A percentile compares a stretch with the other conserved stretches of the same genome.
phyloP scores from a whole-genome alignment of 768 basidiomycete genomes.

The Leccinum arenicola region DNA sequence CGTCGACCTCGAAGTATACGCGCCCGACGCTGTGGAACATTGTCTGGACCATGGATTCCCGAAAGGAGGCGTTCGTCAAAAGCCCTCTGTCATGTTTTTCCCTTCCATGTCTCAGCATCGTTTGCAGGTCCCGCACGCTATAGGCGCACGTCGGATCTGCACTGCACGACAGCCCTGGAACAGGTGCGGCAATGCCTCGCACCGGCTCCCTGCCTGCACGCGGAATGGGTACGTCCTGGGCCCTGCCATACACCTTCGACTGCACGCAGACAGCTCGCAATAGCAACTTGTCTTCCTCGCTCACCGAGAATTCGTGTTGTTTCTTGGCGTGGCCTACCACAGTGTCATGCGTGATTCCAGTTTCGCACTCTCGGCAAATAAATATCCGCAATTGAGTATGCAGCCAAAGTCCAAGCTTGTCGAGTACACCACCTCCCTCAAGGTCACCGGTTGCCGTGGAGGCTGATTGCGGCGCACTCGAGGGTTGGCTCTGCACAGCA shows the following conservation, averaged over 20 bases:
- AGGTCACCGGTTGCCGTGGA: neutral
- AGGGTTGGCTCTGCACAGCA: too few species aligned
- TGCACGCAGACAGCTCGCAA: neutral
- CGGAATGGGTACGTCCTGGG: neutral
- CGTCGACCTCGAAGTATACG: conserved; percentile 4
- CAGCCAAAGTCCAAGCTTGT: neutral
- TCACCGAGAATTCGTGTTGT: neutral
- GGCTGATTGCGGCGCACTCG: too few species aligned
- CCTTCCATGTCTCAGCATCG: neutral
- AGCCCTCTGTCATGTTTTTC: neutral
- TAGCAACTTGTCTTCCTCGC: neutral
- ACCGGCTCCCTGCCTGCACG: neutral
- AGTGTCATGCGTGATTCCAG: neutral
- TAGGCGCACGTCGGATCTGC: neutral
- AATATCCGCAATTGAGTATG: neutral
- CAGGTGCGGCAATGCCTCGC: neutral
- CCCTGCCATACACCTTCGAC: neutral
- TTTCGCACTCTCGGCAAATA: neutral
- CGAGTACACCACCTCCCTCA: neutral
- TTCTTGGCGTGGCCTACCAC: neutral
- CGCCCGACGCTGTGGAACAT: neutral
- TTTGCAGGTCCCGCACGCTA: neutral
- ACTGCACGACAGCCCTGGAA: neutral
- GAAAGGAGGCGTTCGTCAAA: neutral
- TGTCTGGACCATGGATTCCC: neutral